phyloP scores from a whole-genome alignment of 1,139 yeast genomes.

The Geotrichum siamense region DNA sequence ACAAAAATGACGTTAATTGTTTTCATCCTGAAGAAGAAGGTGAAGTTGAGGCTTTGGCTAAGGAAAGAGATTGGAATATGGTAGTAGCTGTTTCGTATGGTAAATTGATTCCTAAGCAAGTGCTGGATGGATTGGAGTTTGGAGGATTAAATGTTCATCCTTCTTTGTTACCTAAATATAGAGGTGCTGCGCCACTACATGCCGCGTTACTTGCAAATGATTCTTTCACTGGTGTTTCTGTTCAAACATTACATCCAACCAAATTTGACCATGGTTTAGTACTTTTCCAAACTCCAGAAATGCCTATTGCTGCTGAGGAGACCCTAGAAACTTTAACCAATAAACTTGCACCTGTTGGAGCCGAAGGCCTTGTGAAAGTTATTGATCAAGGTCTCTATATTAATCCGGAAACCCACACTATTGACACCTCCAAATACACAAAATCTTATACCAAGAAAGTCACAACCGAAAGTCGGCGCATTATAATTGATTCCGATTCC shows the following conservation, averaged over 20 bases:
- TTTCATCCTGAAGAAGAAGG: slow-evolving; percentile 18
- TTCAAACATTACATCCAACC: slow-evolving; percentile 84
- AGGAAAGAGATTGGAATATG: slow-evolving; percentile 42
- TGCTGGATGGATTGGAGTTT: slow-evolving; percentile 43
- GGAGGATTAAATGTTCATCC: slow-evolving; percentile 94
- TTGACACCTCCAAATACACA: slow-evolving; percentile 25
- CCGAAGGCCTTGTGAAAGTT: slow-evolving; percentile 45
- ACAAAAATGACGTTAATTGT: slow-evolving; percentile 42
- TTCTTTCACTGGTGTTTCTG: slow-evolving; percentile 65
- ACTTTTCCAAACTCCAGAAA: slow-evolving; percentile 28
- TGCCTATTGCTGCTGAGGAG: slow-evolving; percentile 37
- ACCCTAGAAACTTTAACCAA: slow-evolving; percentile 40
- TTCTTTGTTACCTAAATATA: slow-evolving; percentile 68
- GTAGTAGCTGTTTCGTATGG: slow-evolving; percentile 92
- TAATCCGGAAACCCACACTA: slow-evolving; percentile 12
- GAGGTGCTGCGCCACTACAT: slow-evolving; percentile 92
- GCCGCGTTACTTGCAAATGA: slow-evolving; percentile 64
- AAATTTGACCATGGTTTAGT: slow-evolving; percentile 77
- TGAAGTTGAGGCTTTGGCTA: slow-evolving; percentile 44
- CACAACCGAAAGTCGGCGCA: slow-evolving; percentile 36
- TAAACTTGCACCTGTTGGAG: slow-evolving; percentile 54
- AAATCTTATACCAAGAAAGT: slow-evolving; percentile 57
- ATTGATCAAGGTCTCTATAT: slow-evolving; percentile 36
- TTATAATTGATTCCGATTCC: slow-evolving; percentile 42
- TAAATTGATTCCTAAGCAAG: slow-evolving; percentile 56